Base-by-base conservation (phyloP, 176 grass and related monocot genomes). In the Oryza rufipogon region DNA sequence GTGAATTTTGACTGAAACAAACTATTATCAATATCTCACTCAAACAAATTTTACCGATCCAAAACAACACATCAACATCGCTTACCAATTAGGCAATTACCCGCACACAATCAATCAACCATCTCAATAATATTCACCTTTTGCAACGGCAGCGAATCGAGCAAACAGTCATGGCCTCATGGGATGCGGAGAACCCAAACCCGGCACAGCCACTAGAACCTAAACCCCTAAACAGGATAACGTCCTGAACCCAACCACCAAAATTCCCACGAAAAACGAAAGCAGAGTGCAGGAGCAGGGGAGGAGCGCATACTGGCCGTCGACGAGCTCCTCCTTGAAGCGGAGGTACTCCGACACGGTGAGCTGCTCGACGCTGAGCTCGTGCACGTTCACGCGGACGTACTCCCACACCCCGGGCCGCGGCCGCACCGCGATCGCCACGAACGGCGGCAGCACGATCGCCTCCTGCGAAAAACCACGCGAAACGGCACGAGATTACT, bases 241-340 rank as follows among this genome's bases (percentile, higher is more conserved):
- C 2, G 72, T 19, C 39, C 19, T 22, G 41, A 17, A 68, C 11
- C 73, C 9, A 25, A 65, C 60, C 11, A 45, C 34, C 1, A 9
- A 68, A 64, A 77, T 71, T 68, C 20, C 38, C 10, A 1, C 1
- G 39, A 41, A 41, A 41, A 30, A 32, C 6, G 38, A 39, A 39
- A 39, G 30, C 25, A 47, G 71, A 78, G 71, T 45, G 63, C 7
- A 38, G 78, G 19, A 71, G 14, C 60, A 47, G 34, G 22, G 61
- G 68, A 11, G 22, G 20, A 72, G 25, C 70, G 75, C 85, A 74
- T 89, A 98, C 96, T 85, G 86, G 39, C 88, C 91, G 72, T 92
- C 84, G 32, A 92, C 93, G 72, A 98, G 96, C 30, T 92, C 89
- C 87, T 98, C 96, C 88, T 98, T 98, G 87, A 98, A 98, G 64